Percentiles rank a stretch among this genome's conserved stretches.
Conservation (phyloP, 495 filamentous ascomycete species). For the Hyaloscypha variabilis region DNA sequence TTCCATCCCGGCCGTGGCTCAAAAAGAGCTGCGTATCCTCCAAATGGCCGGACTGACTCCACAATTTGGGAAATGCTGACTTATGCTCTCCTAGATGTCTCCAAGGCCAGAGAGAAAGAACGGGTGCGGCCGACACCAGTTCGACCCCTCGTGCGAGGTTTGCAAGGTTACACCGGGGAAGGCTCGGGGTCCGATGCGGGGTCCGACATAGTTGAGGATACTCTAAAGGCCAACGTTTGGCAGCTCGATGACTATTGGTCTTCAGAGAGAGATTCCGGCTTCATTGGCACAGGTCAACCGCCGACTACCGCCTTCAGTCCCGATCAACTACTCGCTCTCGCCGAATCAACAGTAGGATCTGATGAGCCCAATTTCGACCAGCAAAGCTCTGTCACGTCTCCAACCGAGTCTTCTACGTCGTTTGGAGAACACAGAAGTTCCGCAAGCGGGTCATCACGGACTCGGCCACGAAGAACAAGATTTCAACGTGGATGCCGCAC, state of each 20-base stretch:
- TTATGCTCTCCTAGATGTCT: not conserved
- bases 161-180: not conserved
- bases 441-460: not conserved
- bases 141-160: not conserved
- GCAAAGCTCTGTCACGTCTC: not conserved
- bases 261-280: not conserved
- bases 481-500: constrained; percentile 2
- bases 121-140: not conserved
- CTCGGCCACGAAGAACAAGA: not conserved
- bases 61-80: not conserved
- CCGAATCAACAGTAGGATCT: not conserved
- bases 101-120: not conserved
- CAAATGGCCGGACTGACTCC: not conserved
- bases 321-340: not conserved
- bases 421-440: not conserved
- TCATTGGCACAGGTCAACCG: not conserved
- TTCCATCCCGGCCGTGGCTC: not conserved
- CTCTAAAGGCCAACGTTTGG: not conserved
- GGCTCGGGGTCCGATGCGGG: not conserved
- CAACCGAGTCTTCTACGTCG: not conserved
- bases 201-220: not conserved
- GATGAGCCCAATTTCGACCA: not conserved
- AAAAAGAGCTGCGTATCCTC: not conserved
- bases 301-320: not conserved
- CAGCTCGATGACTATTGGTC: not conserved